These are phyloP conservation scores for Pleurotus giganteus DNA, from an alignment of 768 basidiomycete species.

Conservation along the genomic window DNA sequence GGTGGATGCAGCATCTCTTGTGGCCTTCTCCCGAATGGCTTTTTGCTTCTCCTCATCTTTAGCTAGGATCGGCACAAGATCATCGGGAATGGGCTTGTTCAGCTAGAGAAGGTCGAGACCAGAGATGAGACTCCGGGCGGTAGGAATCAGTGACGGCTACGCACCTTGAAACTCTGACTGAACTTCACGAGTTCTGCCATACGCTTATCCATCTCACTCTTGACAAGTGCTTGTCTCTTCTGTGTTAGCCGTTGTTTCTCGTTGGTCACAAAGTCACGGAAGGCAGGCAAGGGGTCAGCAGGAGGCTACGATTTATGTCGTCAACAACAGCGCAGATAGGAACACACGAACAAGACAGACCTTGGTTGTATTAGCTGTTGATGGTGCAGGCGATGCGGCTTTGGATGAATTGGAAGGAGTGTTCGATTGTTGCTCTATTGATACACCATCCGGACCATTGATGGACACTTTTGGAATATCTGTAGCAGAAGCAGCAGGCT, in stretches of 20 bases:
- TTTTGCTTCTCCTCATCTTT: conserved; percentile 93
- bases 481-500: conserved; percentile 28
- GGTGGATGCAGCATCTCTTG: conserved; percentile 60
- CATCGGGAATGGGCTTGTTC: conserved; percentile 93
- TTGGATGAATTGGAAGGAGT: conserved; percentile 45
- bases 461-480: conserved; percentile 75
- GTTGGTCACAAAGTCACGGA: conserved; percentile 89
- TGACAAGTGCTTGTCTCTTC: conserved; percentile 85
- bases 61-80: conserved; percentile 87
- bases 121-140: not conserved
- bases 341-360: conserved; percentile 30
- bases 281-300: conserved; percentile 77
- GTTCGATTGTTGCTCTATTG: conserved; percentile 35
- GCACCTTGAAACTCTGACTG: conserved; percentile 90
- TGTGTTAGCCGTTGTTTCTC: conserved; percentile 89
- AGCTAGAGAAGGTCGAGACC: conserved; percentile 46
- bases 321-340: conserved; percentile 10
- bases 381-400: conserved; percentile 64
- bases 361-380: conserved; percentile 41
- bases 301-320: conserved; percentile 44
- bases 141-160: conserved; percentile 14
- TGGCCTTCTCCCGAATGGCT: conserved; percentile 75
- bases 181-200: conserved; percentile 93
- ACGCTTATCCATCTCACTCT: conserved; percentile 93
- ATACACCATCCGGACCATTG: conserved; percentile 74